Percentiles rank a stretch among this genome's conserved stretches.
Evolutionary conservation across 345 rosid genomes (phyloP).

Genomic region (Eucalyptus pauciflora): DNA sequence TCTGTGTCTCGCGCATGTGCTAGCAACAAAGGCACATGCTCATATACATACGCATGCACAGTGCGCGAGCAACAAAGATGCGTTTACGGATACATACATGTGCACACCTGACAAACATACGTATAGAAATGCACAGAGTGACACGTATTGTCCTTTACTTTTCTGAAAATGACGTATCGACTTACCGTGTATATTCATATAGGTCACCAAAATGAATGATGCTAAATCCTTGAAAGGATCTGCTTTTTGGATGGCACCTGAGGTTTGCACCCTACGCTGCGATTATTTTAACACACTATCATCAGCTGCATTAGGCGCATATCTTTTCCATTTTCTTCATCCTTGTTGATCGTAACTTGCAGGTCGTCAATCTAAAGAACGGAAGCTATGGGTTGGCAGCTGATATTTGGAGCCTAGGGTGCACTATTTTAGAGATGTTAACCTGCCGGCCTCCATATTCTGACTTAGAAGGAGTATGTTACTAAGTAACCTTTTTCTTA

Average conservation of each 20-base stretch:
- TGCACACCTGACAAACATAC: neutral
- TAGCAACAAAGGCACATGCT: neutral
- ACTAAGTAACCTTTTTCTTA: neutral
- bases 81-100: neutral
- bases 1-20: no score
- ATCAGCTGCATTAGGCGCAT: neutral
- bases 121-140: neutral
- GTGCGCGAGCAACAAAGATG: neutral
- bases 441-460: constrained; percentile 52
- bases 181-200: neutral
- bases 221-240: constrained; percentile 20
- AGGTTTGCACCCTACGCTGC: neutral
- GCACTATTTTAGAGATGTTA: constrained; percentile 83
- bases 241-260: neutral
- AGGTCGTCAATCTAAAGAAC: constrained; percentile 57
- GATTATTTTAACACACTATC: neutral
- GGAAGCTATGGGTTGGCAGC: constrained; percentile 65
- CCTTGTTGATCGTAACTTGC: neutral
- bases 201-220: constrained; percentile 28
- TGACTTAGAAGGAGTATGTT: constrained; percentile 48
- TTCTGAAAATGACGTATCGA: neutral
- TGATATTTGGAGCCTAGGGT: constrained; percentile 96
- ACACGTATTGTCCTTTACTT: neutral
- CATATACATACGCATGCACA: neutral
- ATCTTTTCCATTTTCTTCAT: neutral